phyloP scores from a whole-genome alignment of 73 alveolate species.

The Paramecium biaurelia region DNA sequence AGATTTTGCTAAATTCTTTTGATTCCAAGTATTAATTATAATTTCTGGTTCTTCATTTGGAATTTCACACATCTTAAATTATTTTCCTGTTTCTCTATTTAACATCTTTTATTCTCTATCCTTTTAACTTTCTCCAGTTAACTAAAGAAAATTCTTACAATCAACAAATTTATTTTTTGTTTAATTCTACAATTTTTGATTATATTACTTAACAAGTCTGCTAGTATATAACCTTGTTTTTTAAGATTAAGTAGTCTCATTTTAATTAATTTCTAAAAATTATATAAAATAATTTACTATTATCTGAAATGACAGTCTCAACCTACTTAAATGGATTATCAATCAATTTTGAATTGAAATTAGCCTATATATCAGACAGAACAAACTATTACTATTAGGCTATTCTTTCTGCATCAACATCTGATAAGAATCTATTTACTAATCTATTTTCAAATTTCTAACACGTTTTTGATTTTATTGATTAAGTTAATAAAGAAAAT shows the following conservation, averaged over 20 bases:
- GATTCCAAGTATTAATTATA: background rate
- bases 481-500: background rate
- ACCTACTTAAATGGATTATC: slow-evolving; percentile 37
- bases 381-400: background rate
- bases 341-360: slow-evolving; percentile 1
- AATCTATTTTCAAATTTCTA: background rate
- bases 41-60: background rate
- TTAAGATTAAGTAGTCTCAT: background rate
- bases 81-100: background rate
- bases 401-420: background rate
- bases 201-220: background rate
- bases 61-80: background rate
- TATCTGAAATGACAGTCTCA: background rate
- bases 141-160: background rate
- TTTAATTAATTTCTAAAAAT: background rate
- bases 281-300: background rate
- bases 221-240: background rate
- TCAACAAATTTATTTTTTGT: background rate
- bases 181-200: background rate
- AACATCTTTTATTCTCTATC: background rate
- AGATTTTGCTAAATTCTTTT: background rate
- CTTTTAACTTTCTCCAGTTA: background rate
- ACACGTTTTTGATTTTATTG: background rate
- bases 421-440: background rate
- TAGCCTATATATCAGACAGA: background rate